Percentiles rank a stretch among this genome's conserved stretches.
phyloP scores from a whole-genome alignment of 2,329 filamentous ascomycete species.

The Ophiostoma sp. region DNA sequence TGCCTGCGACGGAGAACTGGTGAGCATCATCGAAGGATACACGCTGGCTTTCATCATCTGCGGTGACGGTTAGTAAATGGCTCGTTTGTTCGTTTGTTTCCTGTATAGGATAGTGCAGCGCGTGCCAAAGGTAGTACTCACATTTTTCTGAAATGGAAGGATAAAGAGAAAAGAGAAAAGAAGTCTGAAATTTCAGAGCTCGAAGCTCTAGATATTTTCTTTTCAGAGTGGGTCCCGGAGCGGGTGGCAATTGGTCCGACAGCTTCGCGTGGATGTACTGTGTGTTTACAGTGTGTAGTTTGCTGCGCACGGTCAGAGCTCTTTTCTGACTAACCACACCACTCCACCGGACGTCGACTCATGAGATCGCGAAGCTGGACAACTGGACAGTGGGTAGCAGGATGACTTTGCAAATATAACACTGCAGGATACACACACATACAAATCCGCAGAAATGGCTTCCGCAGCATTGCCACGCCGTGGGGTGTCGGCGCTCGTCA shows the following conservation, averaged over 20 bases:
- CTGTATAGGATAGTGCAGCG: neutral
- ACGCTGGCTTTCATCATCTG: slow-evolving; percentile 99
- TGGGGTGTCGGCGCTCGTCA: slow-evolving; percentile 15
- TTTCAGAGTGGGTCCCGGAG: slow-evolving; percentile 13
- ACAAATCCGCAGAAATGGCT: slow-evolving; percentile 16
- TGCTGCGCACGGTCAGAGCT: neutral
- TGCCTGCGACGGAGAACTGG: slow-evolving; percentile 57
- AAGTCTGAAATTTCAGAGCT: slow-evolving; percentile 28
- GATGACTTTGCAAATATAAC: neutral
- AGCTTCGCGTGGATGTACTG: neutral
- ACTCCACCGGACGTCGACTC: neutral
- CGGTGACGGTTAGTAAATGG: slow-evolving; percentile 34
- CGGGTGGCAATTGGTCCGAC: slow-evolving; percentile 25
- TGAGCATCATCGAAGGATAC: slow-evolving; percentile 75
- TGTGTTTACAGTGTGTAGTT: neutral
- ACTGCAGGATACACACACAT: neutral
- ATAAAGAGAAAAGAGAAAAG: slow-evolving; percentile 52
- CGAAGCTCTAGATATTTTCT: slow-evolving; percentile 30
- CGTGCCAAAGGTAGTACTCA: slow-evolving; percentile 49
- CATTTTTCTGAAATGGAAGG: slow-evolving; percentile 98
- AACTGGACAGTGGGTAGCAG: neutral
- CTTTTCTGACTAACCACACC: slow-evolving; percentile 17
- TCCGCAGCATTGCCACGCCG: slow-evolving; percentile 7
- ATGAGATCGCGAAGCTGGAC: neutral
- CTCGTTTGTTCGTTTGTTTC: neutral